These are phyloP conservation scores for Acanthochlamys bracteata DNA, from an alignment of 106 monocot genomes.

Conservation along the genomic window DNA sequence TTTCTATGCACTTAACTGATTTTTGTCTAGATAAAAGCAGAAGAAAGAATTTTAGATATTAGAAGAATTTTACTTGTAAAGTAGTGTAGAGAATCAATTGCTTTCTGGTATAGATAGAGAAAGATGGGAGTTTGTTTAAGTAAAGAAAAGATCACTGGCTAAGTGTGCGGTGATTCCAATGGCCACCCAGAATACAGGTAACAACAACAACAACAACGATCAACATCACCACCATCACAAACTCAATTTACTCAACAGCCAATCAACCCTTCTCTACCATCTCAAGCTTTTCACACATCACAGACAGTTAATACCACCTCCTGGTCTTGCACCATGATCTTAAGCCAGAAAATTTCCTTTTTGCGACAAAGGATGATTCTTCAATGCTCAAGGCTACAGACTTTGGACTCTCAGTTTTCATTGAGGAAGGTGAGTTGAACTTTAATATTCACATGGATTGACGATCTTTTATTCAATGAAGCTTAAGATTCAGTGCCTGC, in stretches of 20 bases:
- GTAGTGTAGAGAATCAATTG: too few relatives aligned
- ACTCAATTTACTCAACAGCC: neutral
- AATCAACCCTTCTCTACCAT: neutral
- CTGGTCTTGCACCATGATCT: conserved; percentile 41
- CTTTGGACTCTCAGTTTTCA: conserved; percentile 57
- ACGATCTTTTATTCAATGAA: neutral
- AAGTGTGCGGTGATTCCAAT: neutral
- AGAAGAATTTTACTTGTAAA: too few relatives aligned
- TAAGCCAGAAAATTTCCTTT: conserved; percentile 56
- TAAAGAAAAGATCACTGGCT: conserved; percentile 1
- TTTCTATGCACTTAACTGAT: too few relatives aligned
- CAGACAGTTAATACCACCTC: neutral
- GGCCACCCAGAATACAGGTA: neutral
- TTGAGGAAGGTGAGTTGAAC: conserved; percentile 38
- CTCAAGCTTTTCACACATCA: neutral
- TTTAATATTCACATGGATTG: neutral
- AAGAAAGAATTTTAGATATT: too few relatives aligned
- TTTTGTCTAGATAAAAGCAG: too few relatives aligned
- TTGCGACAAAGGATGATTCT: conserved; percentile 38
- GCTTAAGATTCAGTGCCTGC: neutral
- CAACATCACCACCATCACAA: conserved; percentile 2
- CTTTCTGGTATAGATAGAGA: neutral
- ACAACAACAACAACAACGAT: neutral
- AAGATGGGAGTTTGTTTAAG: conserved; percentile 12
- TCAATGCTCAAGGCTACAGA: conserved; percentile 56